Base-by-base conservation (phyloP, 2,329 filamentous ascomycete species). In the Stemphylium vesicarium region DNA sequence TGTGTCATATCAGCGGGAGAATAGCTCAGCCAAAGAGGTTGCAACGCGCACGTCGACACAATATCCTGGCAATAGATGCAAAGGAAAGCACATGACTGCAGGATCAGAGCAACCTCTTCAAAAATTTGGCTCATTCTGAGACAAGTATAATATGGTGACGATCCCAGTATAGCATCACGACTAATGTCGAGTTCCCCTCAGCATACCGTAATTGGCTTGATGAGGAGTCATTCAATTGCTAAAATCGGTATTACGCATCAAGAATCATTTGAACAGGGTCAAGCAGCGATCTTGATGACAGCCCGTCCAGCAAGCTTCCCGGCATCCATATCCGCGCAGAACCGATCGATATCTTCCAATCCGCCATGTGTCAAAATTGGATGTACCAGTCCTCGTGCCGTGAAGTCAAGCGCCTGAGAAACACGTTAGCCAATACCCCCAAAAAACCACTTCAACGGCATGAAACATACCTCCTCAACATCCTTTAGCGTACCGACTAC, bases 401-500 rank as follows among this genome's bases (percentile, higher is more conserved):
- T 79, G 53, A 80, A 78, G 36, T 79, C 77, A n/a, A 79, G 54
- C 18, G 75, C 76, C 64, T 80, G 7, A 1, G 5, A 33, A 2
- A 24, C 20, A 22, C 11, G 6, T 52, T 40, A 52, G 50, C 29
- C 18, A 13, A 16, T 16, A 5, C n/a, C 29, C 6, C 11, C n/a
- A 9, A n/a, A 29, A 15, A 35, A 15, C n/a, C 11, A 12, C 8
- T 15, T 15, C 5, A n/a, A 8, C 7, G 18, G 18, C 11, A 20
- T 2, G 12, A 4, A 2, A 26, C 36, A 35, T 33, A 52, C 50
- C 36, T 52, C 77, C 50, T 80, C 77, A 1, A 80, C 77, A 55
- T 80, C 77, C 63, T 79, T 79, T 57, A 78, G 49, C 12, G 76
- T 79, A 5, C 76, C 78, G 1, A 74, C 75, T 13, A 79, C 73